Percentiles rank a stretch among this genome's conserved stretches.
Evolutionary conservation across 306 rosid species (phyloP).

Genomic region (barrel medic (Medicago truncatula)): MtrunA17r5.0-ANR NC_053042.1:3751501-3752000

Average conservation of each 20-base stretch:
- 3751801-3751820: conserved; percentile 68
- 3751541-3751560: not conserved
- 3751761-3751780: conserved; percentile 69
- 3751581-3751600: not conserved
- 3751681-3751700: not conserved
- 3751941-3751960: conserved; percentile 96
- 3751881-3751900: conserved; percentile 84
- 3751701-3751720: conserved; percentile 50
- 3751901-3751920: conserved; percentile 91
- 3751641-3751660: too few relatives aligned
- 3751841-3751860: conserved; percentile 50
- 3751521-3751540: not conserved
- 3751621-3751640: too few relatives aligned
- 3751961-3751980: conserved; percentile 83
- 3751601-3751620: too few relatives aligned
- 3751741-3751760: conserved; percentile 64
- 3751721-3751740: conserved; percentile 62
- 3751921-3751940: conserved; percentile 92
- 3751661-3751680: not conserved
- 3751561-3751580: not conserved
- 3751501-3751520: not conserved
- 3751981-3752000: conserved; percentile 82
- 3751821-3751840: conserved; percentile 51
- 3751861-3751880: conserved; percentile 73
- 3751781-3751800: conserved; percentile 63